A percentile compares a stretch with the other conserved stretches of the same genome.
These are phyloP conservation scores for Arthromyces matolae DNA, from an alignment of 768 basidiomycete genomes.

Conservation along the genomic window DNA sequence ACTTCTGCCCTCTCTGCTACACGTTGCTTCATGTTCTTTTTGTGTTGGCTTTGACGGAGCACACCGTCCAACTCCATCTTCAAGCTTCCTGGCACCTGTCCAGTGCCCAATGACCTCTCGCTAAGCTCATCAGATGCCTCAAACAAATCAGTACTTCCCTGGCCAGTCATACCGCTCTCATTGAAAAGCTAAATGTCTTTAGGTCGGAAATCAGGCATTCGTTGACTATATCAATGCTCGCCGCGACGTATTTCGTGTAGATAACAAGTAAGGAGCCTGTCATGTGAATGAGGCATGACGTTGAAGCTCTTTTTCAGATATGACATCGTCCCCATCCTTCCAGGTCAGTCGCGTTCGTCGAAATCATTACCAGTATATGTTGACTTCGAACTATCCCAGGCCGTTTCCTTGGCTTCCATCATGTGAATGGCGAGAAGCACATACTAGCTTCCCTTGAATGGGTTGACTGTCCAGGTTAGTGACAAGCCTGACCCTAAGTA, in stretches of 20 bases:
- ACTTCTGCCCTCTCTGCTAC: too few relatives aligned
- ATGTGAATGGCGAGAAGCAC: conserved; percentile 30
- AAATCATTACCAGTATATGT: not conserved
- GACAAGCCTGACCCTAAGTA: too few relatives aligned
- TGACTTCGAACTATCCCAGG: conserved; percentile 19
- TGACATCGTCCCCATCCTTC: conserved; percentile 30
- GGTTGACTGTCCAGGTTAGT: conserved; percentile 18
- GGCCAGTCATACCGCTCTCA: too few relatives aligned
- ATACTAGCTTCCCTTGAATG: conserved; percentile 16
- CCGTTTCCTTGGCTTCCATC: conserved; percentile 33
- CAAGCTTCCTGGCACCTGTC: too few relatives aligned
- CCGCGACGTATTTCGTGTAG: conserved; percentile 40
- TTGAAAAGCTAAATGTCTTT: not conserved
- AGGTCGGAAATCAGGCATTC: conserved; percentile 53
- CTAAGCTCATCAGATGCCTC: too few relatives aligned
- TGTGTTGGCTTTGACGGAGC: too few relatives aligned
- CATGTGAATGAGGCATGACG: not conserved
- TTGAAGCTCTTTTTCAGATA: conserved; percentile 12
- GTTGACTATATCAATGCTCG: conserved; percentile 49
- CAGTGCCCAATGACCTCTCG: too few relatives aligned
- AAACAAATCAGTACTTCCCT: too few relatives aligned
- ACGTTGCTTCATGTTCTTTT: too few relatives aligned
- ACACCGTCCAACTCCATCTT: too few relatives aligned
- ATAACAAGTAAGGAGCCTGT: conserved; percentile 33
- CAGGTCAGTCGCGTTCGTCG: conserved; percentile 13